phyloP scores from a whole-genome alignment of 768 basidiomycete species.

The Pholiota conissans region DNA sequence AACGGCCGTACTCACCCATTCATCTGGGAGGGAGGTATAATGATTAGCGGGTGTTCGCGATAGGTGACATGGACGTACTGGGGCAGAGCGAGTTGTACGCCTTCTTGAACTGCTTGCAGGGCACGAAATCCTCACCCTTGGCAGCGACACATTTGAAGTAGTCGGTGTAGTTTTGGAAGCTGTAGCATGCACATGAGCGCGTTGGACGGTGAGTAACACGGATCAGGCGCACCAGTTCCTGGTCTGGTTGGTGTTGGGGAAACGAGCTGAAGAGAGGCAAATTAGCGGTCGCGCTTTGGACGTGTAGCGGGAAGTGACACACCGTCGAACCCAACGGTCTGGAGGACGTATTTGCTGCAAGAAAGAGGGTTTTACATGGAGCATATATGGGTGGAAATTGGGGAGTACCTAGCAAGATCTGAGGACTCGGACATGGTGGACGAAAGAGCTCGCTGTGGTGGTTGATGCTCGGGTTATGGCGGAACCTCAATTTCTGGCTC shows the following conservation, averaged over 20 bases:
- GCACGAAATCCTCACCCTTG: conserved; percentile 97
- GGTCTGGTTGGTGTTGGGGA: conserved; percentile 93
- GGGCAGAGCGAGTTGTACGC: conserved; percentile 97
- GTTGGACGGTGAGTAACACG: neutral
- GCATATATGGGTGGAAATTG: neutral
- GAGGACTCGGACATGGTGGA: conserved; percentile 59
- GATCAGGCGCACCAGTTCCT: conserved; percentile 77
- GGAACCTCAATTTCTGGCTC: conserved; percentile 28
- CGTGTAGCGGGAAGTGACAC: conserved; percentile 19
- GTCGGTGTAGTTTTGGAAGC: conserved; percentile 96
- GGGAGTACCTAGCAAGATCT: conserved; percentile 53
- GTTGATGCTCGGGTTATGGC: conserved; percentile 39
- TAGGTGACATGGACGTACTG: conserved; percentile 59
- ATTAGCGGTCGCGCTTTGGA: neutral
- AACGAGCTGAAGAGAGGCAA: conserved; percentile 59
- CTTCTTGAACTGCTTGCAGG: conserved; percentile 98
- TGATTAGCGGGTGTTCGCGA: neutral
- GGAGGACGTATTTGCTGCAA: conserved; percentile 79
- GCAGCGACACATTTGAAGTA: conserved; percentile 97
- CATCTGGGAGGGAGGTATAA: conserved; percentile 51
- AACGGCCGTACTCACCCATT: conserved; percentile 67
- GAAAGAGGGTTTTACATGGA: conserved; percentile 5
- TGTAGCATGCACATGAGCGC: conserved; percentile 26
- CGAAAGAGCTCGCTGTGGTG: conserved; percentile 22
- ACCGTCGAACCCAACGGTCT: conserved; percentile 97